Base-by-base conservation (phyloP, 2,329 filamentous ascomycete genomes). In the Westerdykella aurantiaca region DNA sequence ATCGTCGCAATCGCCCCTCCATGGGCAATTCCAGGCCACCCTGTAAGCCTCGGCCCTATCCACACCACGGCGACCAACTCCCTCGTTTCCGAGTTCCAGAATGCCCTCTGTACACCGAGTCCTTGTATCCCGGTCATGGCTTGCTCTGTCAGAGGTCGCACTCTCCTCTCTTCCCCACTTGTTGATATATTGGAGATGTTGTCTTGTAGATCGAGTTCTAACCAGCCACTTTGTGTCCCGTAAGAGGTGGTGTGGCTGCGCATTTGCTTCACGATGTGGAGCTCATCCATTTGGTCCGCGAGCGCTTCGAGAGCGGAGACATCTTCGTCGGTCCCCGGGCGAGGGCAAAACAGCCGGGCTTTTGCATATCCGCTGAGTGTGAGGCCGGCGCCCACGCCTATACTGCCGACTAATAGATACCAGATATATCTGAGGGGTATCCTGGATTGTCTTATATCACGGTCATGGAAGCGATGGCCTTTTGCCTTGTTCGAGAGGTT, bases 1-100 rank as follows among this genome's bases (percentile, higher is more conserved):
- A 86, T 64, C 0, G 82, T 88, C 6, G 82, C 83, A 39, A 86
- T 73, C 6, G 76, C 72, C 12, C 86, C 86, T 43, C 86, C 86
- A 68, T 91, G 86, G 41, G 81, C 80, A 34, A 86, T 72, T 11
- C 78, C 76, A 1, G 85, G 85, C 83, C 84, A 90, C 4, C 86
- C 85, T 38, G 76, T 72, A 16, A 84, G 60, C 1, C 72, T 78
- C n/a, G 72, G 64, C 6, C 86, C 86, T 42, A 89, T 75, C 71
- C 76, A 85, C 4, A 89, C 70, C n/a, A 89, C 73, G 39, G 74
- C 77, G 10, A 83, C 69, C 29, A 81, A 63, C 54, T 80, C 78
- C 51, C 79, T 74, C 6, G 80, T 78, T 23, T 64, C 63, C 3
- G 69, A 57, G 59, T 86, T 80, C 72, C 76, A 80, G 59, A 86